Base-by-base conservation (phyloP, 768 basidiomycete genomes). In the Cyclocybe aegerita region DNA sequence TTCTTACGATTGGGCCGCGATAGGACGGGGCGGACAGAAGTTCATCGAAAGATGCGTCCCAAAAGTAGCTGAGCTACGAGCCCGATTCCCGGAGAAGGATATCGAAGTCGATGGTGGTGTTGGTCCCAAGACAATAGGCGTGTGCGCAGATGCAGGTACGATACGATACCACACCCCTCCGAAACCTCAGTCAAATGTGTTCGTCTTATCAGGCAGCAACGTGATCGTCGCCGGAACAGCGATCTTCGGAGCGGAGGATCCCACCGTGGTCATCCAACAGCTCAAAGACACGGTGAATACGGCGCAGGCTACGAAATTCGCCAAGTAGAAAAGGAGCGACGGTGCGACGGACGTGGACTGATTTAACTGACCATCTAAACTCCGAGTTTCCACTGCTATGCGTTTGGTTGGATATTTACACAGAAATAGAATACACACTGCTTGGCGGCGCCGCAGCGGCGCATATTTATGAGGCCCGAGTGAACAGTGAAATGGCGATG, bases 21-120 rank as follows among this genome's bases (percentile, higher is more conserved):
- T 47, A 90, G 90, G 96, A 35, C 84, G 84, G 5, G 97, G 97
- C 30, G 97, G 97, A 3, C 97, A 99, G 67, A 98, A 96, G 68
- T 98, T 99, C 69, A 73, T 98, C 59, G 88, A 92, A 7, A 81
- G 89, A 58, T 98, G 95, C 64, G 83, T 98, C 23, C 85, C 89
- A 56, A 98, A 99, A 73, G 93, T 98, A 11, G 72, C 86, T 16
- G 92, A 97, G 64, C 83, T 98, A 50, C 88, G 97, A 11, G 75
- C 77, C 33, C 83, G 94, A 23, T 98, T 97, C 74, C 95, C 95
- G 4, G 75, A 87, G 50, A 97, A 91, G 68, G 92, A 98, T 64
- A 98, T 99, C 52, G 93, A 99, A 69, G 97, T 99, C 44, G 97
- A 99, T 65, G 97, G 97, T 31, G 97, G 97, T 35, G 89, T 99